Evolutionary conservation across 192 early-diverging fungal species (phyloP).

Genomic region (Coemansia sp.): DNA sequence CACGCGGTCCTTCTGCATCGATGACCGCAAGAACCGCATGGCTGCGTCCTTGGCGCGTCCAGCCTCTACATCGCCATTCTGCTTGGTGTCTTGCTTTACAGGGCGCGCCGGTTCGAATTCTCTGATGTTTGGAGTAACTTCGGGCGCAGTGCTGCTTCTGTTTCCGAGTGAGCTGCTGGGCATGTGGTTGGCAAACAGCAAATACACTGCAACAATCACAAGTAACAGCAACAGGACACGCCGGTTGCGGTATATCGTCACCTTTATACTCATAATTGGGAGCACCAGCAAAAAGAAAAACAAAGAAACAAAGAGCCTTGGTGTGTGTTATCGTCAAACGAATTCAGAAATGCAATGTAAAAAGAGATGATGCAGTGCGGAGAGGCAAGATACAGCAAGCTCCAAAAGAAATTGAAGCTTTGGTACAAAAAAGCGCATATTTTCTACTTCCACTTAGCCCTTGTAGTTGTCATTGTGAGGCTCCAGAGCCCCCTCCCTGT

Average conservation of each 20-base stretch:
- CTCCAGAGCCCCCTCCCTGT: too few species aligned
- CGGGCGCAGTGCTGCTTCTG: not conserved
- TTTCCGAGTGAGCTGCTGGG: not conserved
- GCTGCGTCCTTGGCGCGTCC: slow-evolving; percentile 15
- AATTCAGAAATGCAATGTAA: not conserved
- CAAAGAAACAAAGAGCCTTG: too few species aligned
- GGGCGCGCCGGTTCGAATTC: not conserved
- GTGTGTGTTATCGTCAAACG: not conserved
- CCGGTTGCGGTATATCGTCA: slow-evolving; percentile 35
- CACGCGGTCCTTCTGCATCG: slow-evolving; percentile 22
- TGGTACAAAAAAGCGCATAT: not conserved
- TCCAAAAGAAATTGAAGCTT: too few species aligned
- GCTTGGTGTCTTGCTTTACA: not conserved
- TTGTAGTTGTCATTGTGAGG: not conserved
- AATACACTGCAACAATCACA: slow-evolving; percentile 11
- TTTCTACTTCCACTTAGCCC: not conserved
- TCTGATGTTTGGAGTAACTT: not conserved
- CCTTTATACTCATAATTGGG: slow-evolving; percentile 22
- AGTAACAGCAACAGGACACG: slow-evolving; percentile 23
- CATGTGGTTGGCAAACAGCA: slow-evolving; percentile 10
- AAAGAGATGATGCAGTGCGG: too few species aligned
- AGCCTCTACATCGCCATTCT: not conserved
- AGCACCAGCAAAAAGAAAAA: not conserved
- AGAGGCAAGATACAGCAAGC: not conserved
- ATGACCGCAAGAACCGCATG: slow-evolving; percentile 19